Evolutionary conservation across 2,329 filamentous ascomycete species (phyloP).

Genomic region (Emmonsiellopsis sp.): DNA sequence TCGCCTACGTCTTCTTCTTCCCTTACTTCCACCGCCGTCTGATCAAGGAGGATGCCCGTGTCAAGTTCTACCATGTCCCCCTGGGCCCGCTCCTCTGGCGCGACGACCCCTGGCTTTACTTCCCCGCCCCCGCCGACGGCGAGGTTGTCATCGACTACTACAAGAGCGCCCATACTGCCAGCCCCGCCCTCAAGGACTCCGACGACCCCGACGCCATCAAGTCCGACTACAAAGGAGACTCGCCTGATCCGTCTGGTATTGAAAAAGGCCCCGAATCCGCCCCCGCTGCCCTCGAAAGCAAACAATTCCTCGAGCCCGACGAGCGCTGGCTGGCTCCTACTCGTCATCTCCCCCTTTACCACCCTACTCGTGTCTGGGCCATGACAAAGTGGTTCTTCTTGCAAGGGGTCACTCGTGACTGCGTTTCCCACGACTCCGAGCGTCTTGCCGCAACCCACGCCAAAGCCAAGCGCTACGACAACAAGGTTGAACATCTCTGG

Average conservation of each 20-base stretch:
- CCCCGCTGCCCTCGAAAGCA: slow-evolving; percentile 14
- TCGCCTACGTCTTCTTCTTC: slow-evolving; percentile 28
- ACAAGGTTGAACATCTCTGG: slow-evolving; percentile 40
- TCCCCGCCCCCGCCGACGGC: slow-evolving; percentile 28
- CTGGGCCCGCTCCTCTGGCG: slow-evolving; percentile 33
- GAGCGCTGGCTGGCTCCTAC: slow-evolving; percentile 28
- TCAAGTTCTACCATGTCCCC: slow-evolving; percentile 25
- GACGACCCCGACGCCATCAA: slow-evolving; percentile 3
- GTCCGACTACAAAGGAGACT: neutral
- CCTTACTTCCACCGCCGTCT: slow-evolving; percentile 29
- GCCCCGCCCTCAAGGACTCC: slow-evolving; percentile 1
- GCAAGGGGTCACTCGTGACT: slow-evolving; percentile 36
- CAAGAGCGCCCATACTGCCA: slow-evolving; percentile 15
- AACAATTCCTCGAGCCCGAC: slow-evolving; percentile 22
- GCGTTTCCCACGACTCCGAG: slow-evolving; percentile 31
- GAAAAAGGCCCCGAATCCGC: slow-evolving; percentile 14
- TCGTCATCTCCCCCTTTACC: slow-evolving; percentile 19
- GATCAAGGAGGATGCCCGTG: slow-evolving; percentile 23
- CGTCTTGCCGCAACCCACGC: slow-evolving; percentile 32
- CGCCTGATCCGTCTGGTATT: slow-evolving; percentile 4
- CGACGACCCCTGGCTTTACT: slow-evolving; percentile 33
- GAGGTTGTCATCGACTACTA: slow-evolving; percentile 34
- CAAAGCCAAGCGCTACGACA: slow-evolving; percentile 37
- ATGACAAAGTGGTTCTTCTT: slow-evolving; percentile 38
- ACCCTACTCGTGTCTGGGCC: slow-evolving; percentile 26